Evolutionary conservation across 73 alveolate species (phyloP).

Genomic region (Tetrahymena thermophila): DNA sequence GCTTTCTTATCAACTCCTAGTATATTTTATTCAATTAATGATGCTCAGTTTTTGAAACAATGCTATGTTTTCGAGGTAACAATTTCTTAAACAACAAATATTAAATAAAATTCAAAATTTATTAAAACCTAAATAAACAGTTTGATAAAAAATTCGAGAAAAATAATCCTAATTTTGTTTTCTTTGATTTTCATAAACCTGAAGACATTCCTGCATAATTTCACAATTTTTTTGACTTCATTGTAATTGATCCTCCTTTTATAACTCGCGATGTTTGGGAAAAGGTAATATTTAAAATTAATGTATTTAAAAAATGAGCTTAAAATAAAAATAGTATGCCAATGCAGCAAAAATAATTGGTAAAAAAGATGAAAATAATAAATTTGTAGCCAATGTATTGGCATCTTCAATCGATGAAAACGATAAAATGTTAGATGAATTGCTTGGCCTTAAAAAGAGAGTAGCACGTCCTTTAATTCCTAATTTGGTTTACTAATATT

Average conservation of each 20-base stretch:
- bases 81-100: constrained; percentile 23
- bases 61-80: constrained; percentile 76
- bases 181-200: constrained; percentile 80
- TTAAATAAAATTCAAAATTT: too few relatives aligned
- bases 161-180: constrained; percentile 72
- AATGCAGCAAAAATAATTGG: constrained; percentile 61
- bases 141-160: constrained; percentile 7
- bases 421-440: constrained; percentile 60
- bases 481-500: constrained; percentile 80
- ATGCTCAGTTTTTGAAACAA: constrained; percentile 56
- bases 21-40: constrained; percentile 48
- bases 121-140: background rate
- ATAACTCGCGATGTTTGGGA: constrained; percentile 88
- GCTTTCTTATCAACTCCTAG: constrained; percentile 90
- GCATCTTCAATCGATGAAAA: constrained; percentile 79
- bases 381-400: constrained; percentile 12
- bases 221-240: constrained; percentile 63
- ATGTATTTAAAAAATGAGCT: constrained; percentile 61
- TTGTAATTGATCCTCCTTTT: constrained; percentile 89
- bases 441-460: constrained; percentile 51
- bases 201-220: constrained; percentile 66
- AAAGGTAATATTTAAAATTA: constrained; percentile 9
- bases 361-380: constrained; percentile 62
- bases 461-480: constrained; percentile 83
- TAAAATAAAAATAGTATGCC: constrained; percentile 35